A percentile compares a stretch with the other conserved stretches of the same genome.
Conservation (phyloP, 1,284 basidiomycete genomes). For the Pterulicium gracile region DNA sequence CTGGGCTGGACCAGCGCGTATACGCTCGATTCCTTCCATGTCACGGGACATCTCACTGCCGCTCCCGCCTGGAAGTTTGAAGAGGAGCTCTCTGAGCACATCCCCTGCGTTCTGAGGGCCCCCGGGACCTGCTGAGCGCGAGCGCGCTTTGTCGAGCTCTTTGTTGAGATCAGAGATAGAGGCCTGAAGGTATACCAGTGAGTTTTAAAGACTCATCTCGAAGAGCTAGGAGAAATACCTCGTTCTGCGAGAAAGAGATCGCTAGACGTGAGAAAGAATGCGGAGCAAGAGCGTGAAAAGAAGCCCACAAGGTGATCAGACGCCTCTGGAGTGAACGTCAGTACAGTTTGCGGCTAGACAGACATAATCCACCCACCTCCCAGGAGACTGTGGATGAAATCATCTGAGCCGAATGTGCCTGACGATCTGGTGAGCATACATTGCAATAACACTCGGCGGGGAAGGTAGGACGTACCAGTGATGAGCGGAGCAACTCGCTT, state of each 20-base stretch:
- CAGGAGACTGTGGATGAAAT: conserved; percentile 73
- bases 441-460: neutral
- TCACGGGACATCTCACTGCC: conserved; percentile 58
- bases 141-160: conserved; percentile 62
- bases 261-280: neutral
- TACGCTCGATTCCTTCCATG: conserved; percentile 65
- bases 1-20: conserved; percentile 40
- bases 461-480: conserved; percentile 42
- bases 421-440: neutral
- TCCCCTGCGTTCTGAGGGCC: conserved; percentile 23
- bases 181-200: conserved; percentile 38
- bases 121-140: conserved; percentile 20
- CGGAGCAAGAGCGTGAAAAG: neutral
- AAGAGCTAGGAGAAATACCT: conserved; percentile 16
- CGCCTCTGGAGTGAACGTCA: conserved; percentile 50
- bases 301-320: conserved; percentile 56
- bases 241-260: conserved; percentile 19
- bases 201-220: conserved; percentile 2
- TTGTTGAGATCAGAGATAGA: conserved; percentile 85
- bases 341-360: no score
- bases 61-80: conserved; percentile 50
- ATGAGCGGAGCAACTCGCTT: conserved; percentile 74
- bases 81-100: conserved; percentile 41
- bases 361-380: conserved; percentile 51
- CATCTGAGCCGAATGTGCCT: conserved; percentile 80